Base-by-base conservation (phyloP, 2,329 filamentous ascomycete genomes). In the Parastagonospora nodorum region DNA sequence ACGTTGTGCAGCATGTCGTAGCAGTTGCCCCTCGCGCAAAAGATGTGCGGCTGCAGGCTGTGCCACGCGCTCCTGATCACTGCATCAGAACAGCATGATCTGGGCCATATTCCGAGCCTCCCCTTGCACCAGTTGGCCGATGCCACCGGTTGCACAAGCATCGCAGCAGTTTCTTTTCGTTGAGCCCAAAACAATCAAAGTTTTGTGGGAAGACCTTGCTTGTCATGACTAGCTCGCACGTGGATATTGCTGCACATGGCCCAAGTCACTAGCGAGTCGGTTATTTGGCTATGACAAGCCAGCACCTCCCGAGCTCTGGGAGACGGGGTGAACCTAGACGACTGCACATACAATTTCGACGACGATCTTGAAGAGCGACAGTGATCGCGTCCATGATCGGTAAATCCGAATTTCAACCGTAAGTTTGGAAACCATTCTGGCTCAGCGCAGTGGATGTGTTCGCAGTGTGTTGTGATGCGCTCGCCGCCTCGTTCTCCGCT, bases 111-210 rank as follows among this genome's bases (percentile, higher is more conserved):
- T 16, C n/a, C n/a, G 19, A 16, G 8, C 30, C 30, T 32, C 29
- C 19, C 19, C 19, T 24, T 24, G 19, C 19, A 24, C 19, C 19
- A 24, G 19, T 24, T 24, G 19, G 19, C 5, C 19, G 3, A 24
- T 24, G 19, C 5, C 19, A 24, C 19, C 19, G 5, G 11, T 36
- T 14, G 10, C n/a, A 3, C 11, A 36, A 36, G 12, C 19, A 36
- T 19, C 14, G 5, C 33, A 14, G 14, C 9, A 14, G 15, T 11
- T 14, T 42, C 38, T 43, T 41, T 30, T 33, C n/a, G 36, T 48
- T 32, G 19, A 50, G 36, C 43, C 48, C 45, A 60, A 12, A 52
- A 53, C 51, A 45, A 55, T 40, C 48, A 46, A 51, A 50, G 44
- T 43, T 47, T 41, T 19, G 27, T n/a, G 32, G 41, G 47, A 44